These are phyloP conservation scores for Grigorovia transvaalensis DNA, from an alignment of 805 yeast genomes.

Conservation along the genomic window DNA sequence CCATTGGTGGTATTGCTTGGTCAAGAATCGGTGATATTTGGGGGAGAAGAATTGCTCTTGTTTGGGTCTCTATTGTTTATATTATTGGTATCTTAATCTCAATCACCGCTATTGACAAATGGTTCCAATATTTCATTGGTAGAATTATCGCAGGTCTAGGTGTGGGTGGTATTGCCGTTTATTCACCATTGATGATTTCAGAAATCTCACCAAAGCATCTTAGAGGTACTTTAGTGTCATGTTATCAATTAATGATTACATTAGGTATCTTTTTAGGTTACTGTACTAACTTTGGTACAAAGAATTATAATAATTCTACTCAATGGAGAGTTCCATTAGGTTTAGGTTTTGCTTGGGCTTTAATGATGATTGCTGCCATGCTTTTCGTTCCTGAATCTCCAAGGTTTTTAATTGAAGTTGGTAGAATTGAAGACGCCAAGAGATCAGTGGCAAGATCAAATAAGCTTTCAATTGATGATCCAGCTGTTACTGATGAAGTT, in stretches of 20 bases:
- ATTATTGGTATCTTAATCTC: slow-evolving; percentile 61
- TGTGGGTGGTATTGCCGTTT: slow-evolving; percentile 67
- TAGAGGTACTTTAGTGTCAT: slow-evolving; percentile 65
- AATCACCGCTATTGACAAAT: slow-evolving; percentile 43
- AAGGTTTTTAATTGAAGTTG: slow-evolving; percentile 50
- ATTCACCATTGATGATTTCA: slow-evolving; percentile 63
- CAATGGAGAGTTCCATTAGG: slow-evolving; percentile 76
- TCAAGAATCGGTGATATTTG: slow-evolving; percentile 49
- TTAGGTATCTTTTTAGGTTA: slow-evolving; percentile 71
- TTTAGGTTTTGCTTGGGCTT: slow-evolving; percentile 42
- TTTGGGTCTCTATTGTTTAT: slow-evolving; percentile 50
- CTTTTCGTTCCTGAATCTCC: slow-evolving; percentile 68
- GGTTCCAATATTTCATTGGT: slow-evolving; percentile 69
- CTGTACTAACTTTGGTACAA: slow-evolving; percentile 59
- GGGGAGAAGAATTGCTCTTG: slow-evolving; percentile 58
- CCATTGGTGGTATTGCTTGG: slow-evolving; percentile 56
- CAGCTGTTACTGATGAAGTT: slow-evolving; percentile 46
- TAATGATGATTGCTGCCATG: slow-evolving; percentile 32
- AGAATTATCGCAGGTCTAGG: slow-evolving; percentile 64
- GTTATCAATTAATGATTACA: slow-evolving; percentile 65
- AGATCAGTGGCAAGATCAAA: slow-evolving; percentile 48
- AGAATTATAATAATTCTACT: slow-evolving; percentile 32
- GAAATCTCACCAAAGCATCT: slow-evolving; percentile 33
- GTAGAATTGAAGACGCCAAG: slow-evolving; percentile 52
- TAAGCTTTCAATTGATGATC: slow-evolving; percentile 42